Conservation (phyloP, 352 stramenopile species). For the Phytophthora aleatoria region DNA sequence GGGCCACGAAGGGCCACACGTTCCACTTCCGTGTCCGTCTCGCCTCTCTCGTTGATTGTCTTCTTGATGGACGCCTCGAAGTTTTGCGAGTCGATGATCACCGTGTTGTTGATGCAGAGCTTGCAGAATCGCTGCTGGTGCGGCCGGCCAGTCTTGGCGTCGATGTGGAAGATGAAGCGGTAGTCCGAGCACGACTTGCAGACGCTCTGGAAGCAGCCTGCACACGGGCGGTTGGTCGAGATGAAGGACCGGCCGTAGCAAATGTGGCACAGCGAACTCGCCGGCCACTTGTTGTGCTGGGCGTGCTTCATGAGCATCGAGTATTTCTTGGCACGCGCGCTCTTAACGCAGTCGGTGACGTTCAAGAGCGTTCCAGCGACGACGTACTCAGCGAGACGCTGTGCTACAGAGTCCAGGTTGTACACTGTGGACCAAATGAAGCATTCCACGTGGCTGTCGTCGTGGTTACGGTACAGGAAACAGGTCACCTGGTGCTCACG, state of each 20-base stretch:
- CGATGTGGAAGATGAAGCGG: constrained; percentile 50
- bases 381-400: constrained; percentile 51
- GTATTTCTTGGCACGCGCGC: constrained; percentile 48
- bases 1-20: constrained; percentile 18
- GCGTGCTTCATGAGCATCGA: constrained; percentile 44
- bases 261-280: constrained; percentile 44
- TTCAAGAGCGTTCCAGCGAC: constrained; percentile 41
- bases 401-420: constrained; percentile 41
- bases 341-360: constrained; percentile 42
- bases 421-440: constrained; percentile 53
- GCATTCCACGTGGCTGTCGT: constrained; percentile 40
- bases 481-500: constrained; percentile 51
- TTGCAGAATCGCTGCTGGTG: constrained; percentile 53
- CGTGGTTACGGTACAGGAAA: constrained; percentile 46
- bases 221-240: constrained; percentile 44
- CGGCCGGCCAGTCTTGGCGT: constrained; percentile 40
- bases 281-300: constrained; percentile 39
- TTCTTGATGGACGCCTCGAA: constrained; percentile 42
- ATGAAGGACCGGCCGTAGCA: constrained; percentile 49
- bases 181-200: constrained; percentile 55
- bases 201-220: constrained; percentile 51
- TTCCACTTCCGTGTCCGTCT: constrained; percentile 32
- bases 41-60: constrained; percentile 9
- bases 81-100: constrained; percentile 34
- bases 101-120: constrained; percentile 48